Evolutionary conservation across 2,329 filamentous ascomycete genomes (phyloP), one percentile per base, ranked within the genome.

Genomic region (Aurifilum marmelostoma): DNA sequence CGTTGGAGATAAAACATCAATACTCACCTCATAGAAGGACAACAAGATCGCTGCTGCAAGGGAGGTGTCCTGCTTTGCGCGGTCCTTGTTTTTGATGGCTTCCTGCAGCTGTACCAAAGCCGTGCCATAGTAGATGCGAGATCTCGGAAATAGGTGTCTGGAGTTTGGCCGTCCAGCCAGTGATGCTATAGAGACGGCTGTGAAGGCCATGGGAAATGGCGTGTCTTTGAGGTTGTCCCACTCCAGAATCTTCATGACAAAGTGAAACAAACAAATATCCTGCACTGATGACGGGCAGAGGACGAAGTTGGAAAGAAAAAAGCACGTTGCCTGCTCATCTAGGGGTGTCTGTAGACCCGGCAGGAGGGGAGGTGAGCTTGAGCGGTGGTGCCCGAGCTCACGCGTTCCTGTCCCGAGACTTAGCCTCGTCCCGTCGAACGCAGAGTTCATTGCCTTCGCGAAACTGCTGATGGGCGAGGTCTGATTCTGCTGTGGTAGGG

Each of bases 221-320:
- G 74, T 73, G 2, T 70, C 59, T 39, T 73, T 71, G 54, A 69
- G 71, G 14, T 41, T 70, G 8, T 70, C 72, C 47, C 68, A 66
- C 14, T 72, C 71, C 18, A 75, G 66, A 7, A 75, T 62, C 1
- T 71, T 72, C 12, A 75, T 60, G 11, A 75, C 61, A n/a, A 75
- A 75, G 1, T 68, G 73, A 34, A 74, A 71, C 9, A 75, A 66
- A 3, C 73, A 72, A 3, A 69, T 67, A 3, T 71, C 72, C 32
- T 73, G 68, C 2, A 69, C 73, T 0, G 66, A 59, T 3, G 73
- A 73, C 29, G 72, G 71, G 3, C 69, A 72, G 8, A 75, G 59
- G 21, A 75, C 74, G 29, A 73, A 75, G 32, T 75, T 74, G 11
- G 74, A 73, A 16, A 75, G 66, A 21, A 75, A 75, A 56, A 72